Evolutionary conservation across 345 rosid species (phyloP).

Genomic region (Clarkia xantiana): DNA sequence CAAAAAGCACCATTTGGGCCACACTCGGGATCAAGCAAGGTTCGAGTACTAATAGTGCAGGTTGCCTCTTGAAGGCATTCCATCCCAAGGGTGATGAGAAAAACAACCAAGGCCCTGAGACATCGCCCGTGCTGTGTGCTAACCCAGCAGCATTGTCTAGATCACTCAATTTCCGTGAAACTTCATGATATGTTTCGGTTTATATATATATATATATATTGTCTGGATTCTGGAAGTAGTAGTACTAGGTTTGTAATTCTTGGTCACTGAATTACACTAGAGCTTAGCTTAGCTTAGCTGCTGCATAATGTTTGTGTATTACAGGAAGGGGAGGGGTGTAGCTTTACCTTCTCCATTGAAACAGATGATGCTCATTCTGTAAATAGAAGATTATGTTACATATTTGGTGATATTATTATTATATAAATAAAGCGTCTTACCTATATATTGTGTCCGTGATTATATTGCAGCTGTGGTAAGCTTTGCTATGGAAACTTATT

Average conservation of each 20-base stretch:
- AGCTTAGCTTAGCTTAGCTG: too few species aligned
- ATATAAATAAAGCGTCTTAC: too few species aligned
- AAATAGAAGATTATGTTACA: too few species aligned
- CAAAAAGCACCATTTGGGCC: constrained; percentile 71
- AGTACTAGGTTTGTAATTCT: neutral
- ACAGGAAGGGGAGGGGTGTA: too few species aligned
- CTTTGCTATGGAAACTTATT: too few species aligned
- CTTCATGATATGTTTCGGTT: constrained; percentile 4
- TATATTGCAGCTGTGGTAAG: too few species aligned
- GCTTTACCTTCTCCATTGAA: too few species aligned
- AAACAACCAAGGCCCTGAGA: constrained; percentile 18
- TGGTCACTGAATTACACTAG: neutral
- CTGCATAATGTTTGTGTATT: too few species aligned
- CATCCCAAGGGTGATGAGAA: constrained; percentile 35
- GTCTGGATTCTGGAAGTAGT: neutral
- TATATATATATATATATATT: neutral
- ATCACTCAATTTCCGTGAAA: constrained; percentile 62
- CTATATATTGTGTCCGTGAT: too few species aligned
- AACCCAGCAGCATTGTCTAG: constrained; percentile 89
- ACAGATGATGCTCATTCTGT: too few species aligned
- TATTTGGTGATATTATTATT: too few species aligned
- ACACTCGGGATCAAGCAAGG: constrained; percentile 54
- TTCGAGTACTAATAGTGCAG: constrained; percentile 23
- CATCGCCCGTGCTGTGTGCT: constrained; percentile 34
- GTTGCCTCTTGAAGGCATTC: constrained; percentile 43